phyloP scores from a whole-genome alignment of 202 grass and related monocot species.

The Schoenoplectus tabernaemontani region DNA sequence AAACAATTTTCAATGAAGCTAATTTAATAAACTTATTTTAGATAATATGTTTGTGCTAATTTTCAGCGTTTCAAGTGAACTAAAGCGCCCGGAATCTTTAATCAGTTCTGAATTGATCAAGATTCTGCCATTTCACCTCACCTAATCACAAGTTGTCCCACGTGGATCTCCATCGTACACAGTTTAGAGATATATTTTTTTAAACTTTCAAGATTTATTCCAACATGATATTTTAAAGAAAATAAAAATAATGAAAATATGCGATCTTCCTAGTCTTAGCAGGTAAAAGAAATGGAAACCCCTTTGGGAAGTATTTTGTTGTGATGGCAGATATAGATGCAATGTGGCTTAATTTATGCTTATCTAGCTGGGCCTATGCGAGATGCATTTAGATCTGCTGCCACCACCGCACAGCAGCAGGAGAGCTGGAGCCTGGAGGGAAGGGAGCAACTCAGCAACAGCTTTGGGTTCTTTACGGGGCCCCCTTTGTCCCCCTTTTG shows the following conservation, averaged over 20 bases:
- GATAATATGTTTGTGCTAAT: too few relatives aligned
- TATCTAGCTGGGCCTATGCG: background rate
- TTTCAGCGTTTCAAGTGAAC: background rate
- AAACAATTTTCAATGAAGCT: too few relatives aligned
- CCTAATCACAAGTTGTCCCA: background rate
- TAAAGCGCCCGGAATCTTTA: background rate
- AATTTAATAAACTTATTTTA: too few relatives aligned
- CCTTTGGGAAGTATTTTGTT: background rate
- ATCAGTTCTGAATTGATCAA: background rate
- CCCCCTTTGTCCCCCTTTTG: background rate
- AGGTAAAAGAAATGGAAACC: too few relatives aligned
- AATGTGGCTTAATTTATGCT: background rate
- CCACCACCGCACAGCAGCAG: background rate
- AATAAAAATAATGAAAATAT: too few relatives aligned
- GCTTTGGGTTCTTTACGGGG: background rate
- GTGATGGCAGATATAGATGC: conserved; percentile 2
- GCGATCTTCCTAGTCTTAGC: too few relatives aligned
- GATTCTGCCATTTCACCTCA: background rate
- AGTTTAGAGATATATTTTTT: too few relatives aligned
- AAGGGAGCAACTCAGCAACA: too few relatives aligned
- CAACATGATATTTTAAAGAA: too few relatives aligned
- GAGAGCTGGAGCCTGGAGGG: background rate
- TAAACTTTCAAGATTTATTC: too few relatives aligned
- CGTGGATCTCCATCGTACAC: too few relatives aligned
- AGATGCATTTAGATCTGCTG: conserved; percentile 17